Base-by-base conservation (phyloP, 805 yeast genomes). In the Saccharomycopsis lassenensis region DNA sequence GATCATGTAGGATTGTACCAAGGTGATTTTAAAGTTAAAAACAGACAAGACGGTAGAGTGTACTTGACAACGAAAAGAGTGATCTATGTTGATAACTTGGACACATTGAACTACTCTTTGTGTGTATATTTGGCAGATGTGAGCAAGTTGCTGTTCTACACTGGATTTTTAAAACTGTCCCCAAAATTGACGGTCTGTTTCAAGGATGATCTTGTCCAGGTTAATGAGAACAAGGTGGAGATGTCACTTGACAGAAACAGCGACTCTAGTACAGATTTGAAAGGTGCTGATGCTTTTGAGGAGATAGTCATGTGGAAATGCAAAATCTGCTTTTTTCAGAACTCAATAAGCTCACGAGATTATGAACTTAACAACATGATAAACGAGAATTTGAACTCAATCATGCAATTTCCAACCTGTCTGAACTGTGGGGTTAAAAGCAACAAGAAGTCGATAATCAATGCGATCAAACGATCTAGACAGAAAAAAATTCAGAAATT, bases 321-420 rank as follows among this genome's bases (percentile, higher is more conserved):
- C 54, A 78, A 80, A n/a, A 87, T 91, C 3, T 89, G 98, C 55
- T 72, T 74, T n/a, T 81, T 64, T 51, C 63, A 76, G 18, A 84
- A 85, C 49, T 55, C 52, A 7, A 46, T 69, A 3, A 51, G 54
- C 5, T 46, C 35, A 2, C 5, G 52, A 6, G 54, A 53, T 10
- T 51, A 55, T 15, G 52, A 54, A 27, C 52, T 43, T 21, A 53
- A 36, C n/a, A 20, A 22, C 4, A 22, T 40, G 21, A 33, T 34
- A 12, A 39, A 41, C 25, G 17, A 23, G 6, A 24, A 39, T 22
- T 28, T 36, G 24, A 36, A 41, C 15, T 16, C 33, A 15, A 48
- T 10, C 33, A 44, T 1, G 5, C 52, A 49, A 6, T 43, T 61
- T 2, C 77, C 78, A 0, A 47, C 51, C 1, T 80, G 89, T 52